A percentile compares a stretch with the other conserved stretches of the same genome.
Evolutionary conservation across 345 rosid genomes (phyloP).

Genomic region (Gossypium stocksii): DNA sequence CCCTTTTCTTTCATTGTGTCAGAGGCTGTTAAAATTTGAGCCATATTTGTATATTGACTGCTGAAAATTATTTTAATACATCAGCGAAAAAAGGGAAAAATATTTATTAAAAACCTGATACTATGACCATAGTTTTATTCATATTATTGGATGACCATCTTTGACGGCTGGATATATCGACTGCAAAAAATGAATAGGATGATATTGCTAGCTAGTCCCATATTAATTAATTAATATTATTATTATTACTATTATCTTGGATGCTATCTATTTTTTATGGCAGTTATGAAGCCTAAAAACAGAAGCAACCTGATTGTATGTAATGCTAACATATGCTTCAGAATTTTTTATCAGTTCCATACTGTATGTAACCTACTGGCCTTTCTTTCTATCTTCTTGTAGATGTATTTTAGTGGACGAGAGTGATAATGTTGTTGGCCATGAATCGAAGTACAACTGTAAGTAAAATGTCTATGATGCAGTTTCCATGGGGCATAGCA

Average conservation of each 20-base stretch:
- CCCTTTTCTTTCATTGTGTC: neutral
- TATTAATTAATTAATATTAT: neutral
- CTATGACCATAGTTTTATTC: neutral
- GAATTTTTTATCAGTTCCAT: neutral
- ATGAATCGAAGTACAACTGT: constrained; percentile 84
- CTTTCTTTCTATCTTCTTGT: neutral
- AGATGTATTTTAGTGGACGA: constrained; percentile 97
- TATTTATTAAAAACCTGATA: neutral
- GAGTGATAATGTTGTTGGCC: constrained; percentile 72
- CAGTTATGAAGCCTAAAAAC: neutral
- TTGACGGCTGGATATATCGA: neutral
- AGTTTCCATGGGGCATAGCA: neutral
- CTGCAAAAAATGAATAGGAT: neutral
- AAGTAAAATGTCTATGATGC: constrained; percentile 26
- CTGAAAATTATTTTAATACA: neutral
- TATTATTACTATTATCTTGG: neutral
- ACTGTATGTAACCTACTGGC: constrained; percentile 4
- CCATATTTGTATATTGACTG: neutral
- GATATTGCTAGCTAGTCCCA: neutral
- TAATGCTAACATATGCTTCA: neutral
- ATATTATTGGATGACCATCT: neutral
- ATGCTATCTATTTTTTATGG: neutral
- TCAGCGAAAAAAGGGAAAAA: neutral
- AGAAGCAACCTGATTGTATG: neutral
- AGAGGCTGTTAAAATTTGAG: neutral